Evolutionary conservation across 805 yeast species (phyloP).

Genomic region (Yarrowia phangngaensis): DNA sequence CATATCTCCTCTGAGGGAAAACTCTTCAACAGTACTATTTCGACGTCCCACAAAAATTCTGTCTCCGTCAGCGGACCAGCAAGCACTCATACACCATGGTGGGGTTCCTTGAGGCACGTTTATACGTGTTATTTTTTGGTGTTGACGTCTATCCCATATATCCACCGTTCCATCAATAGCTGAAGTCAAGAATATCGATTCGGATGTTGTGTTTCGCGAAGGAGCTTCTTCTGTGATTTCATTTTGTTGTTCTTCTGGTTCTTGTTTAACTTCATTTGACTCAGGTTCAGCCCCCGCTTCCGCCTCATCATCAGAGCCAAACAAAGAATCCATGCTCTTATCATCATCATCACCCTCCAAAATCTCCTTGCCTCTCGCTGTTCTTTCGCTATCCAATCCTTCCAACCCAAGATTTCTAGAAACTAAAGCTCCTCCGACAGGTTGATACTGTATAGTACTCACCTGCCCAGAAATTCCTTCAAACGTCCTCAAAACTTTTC

Average conservation of each 20-base stretch:
- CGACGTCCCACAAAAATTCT: slow-evolving; percentile 79
- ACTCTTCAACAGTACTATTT: slow-evolving; percentile 73
- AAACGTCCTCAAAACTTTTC: slow-evolving; percentile 50
- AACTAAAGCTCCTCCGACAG: slow-evolving; percentile 35
- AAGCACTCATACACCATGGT: slow-evolving; percentile 85
- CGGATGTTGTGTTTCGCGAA: slow-evolving; percentile 6
- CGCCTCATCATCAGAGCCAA: slow-evolving; percentile 55
- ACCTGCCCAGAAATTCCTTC: slow-evolving; percentile 70
- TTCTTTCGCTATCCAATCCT: slow-evolving; percentile 31
- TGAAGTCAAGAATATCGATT: slow-evolving; percentile 63
- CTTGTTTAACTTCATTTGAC: slow-evolving; percentile 27
- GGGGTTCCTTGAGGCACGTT: slow-evolving; percentile 64
- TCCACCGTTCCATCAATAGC: slow-evolving; percentile 77
- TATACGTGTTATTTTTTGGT: slow-evolving; percentile 45
- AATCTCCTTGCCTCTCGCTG: slow-evolving; percentile 20
- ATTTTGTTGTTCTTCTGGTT: slow-evolving; percentile 19
- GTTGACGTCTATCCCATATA: slow-evolving; percentile 74
- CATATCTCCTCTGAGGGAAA: slow-evolving; percentile 37
- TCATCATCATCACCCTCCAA: slow-evolving; percentile 32
- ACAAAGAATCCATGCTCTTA: slow-evolving; percentile 50
- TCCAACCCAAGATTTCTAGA: slow-evolving; percentile 31
- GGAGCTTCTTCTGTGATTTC: slow-evolving; percentile 9
- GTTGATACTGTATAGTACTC: slow-evolving; percentile 61
- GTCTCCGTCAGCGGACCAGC: slow-evolving; percentile 85
- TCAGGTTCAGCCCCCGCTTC: slow-evolving; percentile 27